phyloP scores from a whole-genome alignment of 176 grass and related monocot species.

The Urochloa ruziziensis region DNA sequence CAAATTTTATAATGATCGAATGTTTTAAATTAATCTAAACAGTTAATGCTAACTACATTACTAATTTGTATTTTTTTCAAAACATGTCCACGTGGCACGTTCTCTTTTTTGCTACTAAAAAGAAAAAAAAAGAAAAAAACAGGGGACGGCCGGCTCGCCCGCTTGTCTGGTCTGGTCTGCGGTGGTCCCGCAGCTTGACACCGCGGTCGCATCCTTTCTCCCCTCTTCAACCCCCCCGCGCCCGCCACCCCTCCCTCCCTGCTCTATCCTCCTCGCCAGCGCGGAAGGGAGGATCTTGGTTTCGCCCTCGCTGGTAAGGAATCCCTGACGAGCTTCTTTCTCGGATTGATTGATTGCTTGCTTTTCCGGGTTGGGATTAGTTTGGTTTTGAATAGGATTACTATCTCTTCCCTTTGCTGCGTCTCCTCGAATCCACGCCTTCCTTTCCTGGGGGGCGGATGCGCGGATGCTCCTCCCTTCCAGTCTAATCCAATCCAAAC shows the following conservation, averaged over 20 bases:
- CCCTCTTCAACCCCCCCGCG: not conserved
- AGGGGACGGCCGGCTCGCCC: not conserved
- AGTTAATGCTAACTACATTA: too few species aligned
- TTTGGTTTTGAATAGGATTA: not conserved
- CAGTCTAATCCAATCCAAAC: not conserved
- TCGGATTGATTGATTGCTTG: not conserved
- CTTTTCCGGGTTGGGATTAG: not conserved
- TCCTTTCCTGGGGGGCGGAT: not conserved
- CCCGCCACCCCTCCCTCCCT: not conserved
- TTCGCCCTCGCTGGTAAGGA: slow-evolving; percentile 12
- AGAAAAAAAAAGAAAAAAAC: not conserved
- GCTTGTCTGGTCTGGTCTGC: not conserved
- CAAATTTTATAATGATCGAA: too few species aligned
- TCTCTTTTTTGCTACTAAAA: too few species aligned
- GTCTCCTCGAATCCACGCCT: too few species aligned
- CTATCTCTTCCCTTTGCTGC: too few species aligned
- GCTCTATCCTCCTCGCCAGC: too few species aligned
- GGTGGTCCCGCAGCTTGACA: slow-evolving; percentile 3
- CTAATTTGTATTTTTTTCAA: too few species aligned
- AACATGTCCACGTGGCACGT: too few species aligned
- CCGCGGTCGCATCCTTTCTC: not conserved
- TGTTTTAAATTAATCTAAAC: too few species aligned
- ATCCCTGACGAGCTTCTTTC: not conserved
- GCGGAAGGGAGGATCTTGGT: not conserved
- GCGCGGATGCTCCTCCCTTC: too few species aligned